Percentiles rank a stretch among this genome's conserved stretches.
phyloP scores from a whole-genome alignment of 805 yeast species.

The Nakazawaea sp. region DNA sequence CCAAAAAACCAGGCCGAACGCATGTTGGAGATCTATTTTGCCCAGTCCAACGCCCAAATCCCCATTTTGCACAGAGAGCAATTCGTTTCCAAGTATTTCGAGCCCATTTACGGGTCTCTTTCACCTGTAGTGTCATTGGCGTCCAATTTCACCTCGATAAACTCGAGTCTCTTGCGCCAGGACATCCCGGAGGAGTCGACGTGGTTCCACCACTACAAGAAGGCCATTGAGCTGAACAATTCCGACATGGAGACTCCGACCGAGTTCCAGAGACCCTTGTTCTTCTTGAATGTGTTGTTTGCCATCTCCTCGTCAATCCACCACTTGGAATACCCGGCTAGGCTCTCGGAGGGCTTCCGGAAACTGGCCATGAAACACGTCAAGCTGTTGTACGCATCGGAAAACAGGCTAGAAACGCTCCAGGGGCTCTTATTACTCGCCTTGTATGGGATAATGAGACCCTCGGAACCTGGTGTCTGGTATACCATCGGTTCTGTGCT shows the following conservation, averaged over 20 bases:
- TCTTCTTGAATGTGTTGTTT: slow-evolving; percentile 68
- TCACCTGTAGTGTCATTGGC: slow-evolving; percentile 50
- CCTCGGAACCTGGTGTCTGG: slow-evolving; percentile 92
- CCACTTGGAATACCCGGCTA: slow-evolving; percentile 58
- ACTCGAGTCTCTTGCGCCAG: slow-evolving; percentile 22
- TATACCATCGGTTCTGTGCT: slow-evolving; percentile 76
- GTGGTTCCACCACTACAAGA: slow-evolving; percentile 40
- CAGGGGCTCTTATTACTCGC: slow-evolving; percentile 68
- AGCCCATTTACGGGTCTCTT: slow-evolving; percentile 74
- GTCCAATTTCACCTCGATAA: slow-evolving; percentile 44
- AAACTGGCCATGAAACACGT: slow-evolving; percentile 55
- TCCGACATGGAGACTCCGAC: slow-evolving; percentile 31
- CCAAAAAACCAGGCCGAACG: slow-evolving; percentile 64
- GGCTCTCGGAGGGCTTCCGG: slow-evolving; percentile 64
- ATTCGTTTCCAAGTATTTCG: slow-evolving; percentile 58
- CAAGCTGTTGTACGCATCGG: slow-evolving; percentile 48
- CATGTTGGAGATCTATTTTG: slow-evolving; percentile 59
- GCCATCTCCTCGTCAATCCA: slow-evolving; percentile 76
- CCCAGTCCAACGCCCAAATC: slow-evolving; percentile 75
- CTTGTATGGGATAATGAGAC: slow-evolving; percentile 77
- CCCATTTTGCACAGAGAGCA: slow-evolving; percentile 81
- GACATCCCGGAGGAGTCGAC: slow-evolving; percentile 28
- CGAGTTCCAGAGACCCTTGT: slow-evolving; percentile 47
- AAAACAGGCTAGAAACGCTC: slow-evolving; percentile 61
- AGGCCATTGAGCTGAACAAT: slow-evolving; percentile 1